These are phyloP conservation scores for Hypocrella siamensis DNA, from an alignment of 2,329 filamentous ascomycete species.

Conservation along the genomic window DNA sequence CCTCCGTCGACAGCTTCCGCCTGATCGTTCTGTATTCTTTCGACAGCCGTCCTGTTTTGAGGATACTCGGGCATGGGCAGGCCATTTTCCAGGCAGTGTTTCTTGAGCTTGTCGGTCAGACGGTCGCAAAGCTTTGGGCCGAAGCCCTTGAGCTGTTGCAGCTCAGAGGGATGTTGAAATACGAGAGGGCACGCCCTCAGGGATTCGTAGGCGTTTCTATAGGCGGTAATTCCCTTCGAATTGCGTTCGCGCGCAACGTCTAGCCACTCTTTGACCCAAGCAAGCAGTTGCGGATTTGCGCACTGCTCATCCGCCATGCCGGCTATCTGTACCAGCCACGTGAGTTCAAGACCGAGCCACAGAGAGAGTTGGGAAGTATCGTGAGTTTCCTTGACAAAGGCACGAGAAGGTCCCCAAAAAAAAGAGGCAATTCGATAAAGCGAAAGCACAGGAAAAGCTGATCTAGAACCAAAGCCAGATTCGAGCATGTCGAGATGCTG, in stretches of 20 bases:
- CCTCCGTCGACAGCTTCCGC: constrained; percentile 19
- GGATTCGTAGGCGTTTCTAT: constrained; percentile 62
- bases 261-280: constrained; percentile 66
- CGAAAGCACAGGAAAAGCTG: too few species aligned
- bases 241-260: constrained; percentile 53
- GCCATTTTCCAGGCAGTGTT: constrained; percentile 50
- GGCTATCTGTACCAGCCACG: too few species aligned
- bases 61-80: constrained; percentile 50
- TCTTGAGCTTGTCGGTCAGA: constrained; percentile 43
- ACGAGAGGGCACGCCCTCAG: constrained; percentile 58
- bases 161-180: constrained; percentile 58
- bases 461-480: too few species aligned
- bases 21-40: constrained; percentile 13
- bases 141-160: constrained; percentile 57
- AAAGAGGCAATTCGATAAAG: too few species aligned
- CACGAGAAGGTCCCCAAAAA: too few species aligned
- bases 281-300: constrained; percentile 55
- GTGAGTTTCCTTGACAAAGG: too few species aligned
- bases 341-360: too few species aligned
- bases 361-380: too few species aligned
- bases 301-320: constrained; percentile 22
- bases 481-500: too few species aligned
- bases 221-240: constrained; percentile 54
- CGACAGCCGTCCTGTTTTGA: constrained; percentile 23
- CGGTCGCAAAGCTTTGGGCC: constrained; percentile 56